Evolutionary conservation across 1,284 basidiomycete species (phyloP).

Genomic region (Jaminaea rosea): DNA sequence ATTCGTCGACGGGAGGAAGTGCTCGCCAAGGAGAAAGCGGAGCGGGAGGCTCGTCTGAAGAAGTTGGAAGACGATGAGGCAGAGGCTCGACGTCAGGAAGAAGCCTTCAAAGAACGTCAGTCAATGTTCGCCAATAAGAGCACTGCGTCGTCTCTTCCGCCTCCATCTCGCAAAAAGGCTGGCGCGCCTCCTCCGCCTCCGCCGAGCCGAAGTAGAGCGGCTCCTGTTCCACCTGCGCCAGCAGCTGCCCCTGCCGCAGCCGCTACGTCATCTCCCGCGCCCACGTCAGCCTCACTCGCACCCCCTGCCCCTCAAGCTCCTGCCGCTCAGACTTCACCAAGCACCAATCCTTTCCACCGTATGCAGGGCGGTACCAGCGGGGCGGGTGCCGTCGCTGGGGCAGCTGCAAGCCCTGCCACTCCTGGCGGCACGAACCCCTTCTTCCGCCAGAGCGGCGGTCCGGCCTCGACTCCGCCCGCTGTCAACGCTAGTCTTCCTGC

Average conservation of each 20-base stretch:
- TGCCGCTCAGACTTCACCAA: conserved; percentile 13
- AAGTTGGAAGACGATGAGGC: conserved; percentile 39
- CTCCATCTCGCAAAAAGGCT: conserved; percentile 13
- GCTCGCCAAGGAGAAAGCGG: conserved; percentile 36
- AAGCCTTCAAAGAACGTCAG: conserved; percentile 36
- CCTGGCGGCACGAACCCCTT: conserved; percentile 34
- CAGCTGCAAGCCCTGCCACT: conserved; percentile 5
- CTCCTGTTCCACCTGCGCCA: conserved; percentile 8
- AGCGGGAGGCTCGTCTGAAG: conserved; percentile 29
- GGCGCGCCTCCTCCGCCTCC: conserved; percentile 19
- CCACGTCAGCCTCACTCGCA: conserved; percentile 18
- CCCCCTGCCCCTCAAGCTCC: conserved; percentile 18
- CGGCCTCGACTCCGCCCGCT: conserved; percentile 2
- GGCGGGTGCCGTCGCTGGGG: no score
- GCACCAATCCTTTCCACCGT: conserved; percentile 38
- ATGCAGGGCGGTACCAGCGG: conserved; percentile 35
- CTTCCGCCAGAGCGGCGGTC: conserved; percentile 23
- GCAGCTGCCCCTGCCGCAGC: conserved; percentile 19
- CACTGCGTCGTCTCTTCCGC: conserved; percentile 20
- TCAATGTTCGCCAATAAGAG: conserved; percentile 19
- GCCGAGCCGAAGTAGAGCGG: conserved; percentile 21
- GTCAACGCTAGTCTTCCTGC: conserved; percentile 11
- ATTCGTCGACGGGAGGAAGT: conserved; percentile 36
- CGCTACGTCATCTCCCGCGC: conserved; percentile 14
- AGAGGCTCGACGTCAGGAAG: conserved; percentile 32